Evolutionary conservation across 768 basidiomycete species (phyloP), one percentile per base, ranked within the genome.

Genomic region (Tephrocybe sp.): DNA sequence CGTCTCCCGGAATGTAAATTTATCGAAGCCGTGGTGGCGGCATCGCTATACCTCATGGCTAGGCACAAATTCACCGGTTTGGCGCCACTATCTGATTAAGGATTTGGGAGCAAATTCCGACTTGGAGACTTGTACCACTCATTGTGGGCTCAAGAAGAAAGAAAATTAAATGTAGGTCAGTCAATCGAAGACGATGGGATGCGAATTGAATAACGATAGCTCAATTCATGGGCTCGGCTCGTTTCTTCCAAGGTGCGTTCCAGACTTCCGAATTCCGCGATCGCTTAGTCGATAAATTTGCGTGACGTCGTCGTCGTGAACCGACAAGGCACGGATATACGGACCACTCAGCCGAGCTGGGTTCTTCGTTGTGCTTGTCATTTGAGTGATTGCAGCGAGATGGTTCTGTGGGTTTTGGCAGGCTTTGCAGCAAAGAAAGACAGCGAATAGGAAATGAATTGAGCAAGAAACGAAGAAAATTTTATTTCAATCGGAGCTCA

Each of bases 281-380:
- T 45, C 44, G 50, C 50, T 17, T 32, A 16, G 30, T 20, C 5
- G n/a, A 20, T 38, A 9, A 3, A 50, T 22, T 32, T 43, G 22
- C 31, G 45, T 51, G 50, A 45, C 50, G 50, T 45, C 44, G 50
- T 40, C 31, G 12, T 20, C 33, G 34, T 5, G 20, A n/a, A 35
- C n/a, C 34, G n/a, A 41, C 34, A 39, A 19, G 41, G 33, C 40
- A 38, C 44, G 50, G 50, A 7, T 16, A 34, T 16, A 33, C 44
- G 43, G 31, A 17, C 43, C 44, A 23, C 22, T 45, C 13, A 19
- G 3, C 43, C 44, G 44, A 45, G 7, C 17, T 46, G 35, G 36
- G 23, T 20, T 31, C 11, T 3, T 26, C 26, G 26, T 7, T 26
- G 26, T 26, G 30, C 23, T 30, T 39, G 19, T 2, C 19, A 30